Evolutionary conservation across 495 filamentous ascomycete genomes (phyloP).

Genomic region (Penicillium silybi): DNA sequence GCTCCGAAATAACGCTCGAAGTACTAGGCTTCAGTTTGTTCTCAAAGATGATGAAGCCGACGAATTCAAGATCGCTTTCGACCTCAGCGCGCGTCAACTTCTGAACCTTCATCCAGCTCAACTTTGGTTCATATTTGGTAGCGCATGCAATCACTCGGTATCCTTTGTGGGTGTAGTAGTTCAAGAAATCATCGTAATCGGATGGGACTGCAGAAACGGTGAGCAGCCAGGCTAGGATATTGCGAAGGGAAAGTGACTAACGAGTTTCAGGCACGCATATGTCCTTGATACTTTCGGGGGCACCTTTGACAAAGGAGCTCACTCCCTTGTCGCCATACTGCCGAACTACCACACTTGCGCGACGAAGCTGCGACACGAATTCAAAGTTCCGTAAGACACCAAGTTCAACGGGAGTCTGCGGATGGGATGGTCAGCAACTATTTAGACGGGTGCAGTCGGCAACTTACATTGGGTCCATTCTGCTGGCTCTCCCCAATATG

Average conservation of each 20-base stretch:
- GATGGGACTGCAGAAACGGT: conserved; percentile 58
- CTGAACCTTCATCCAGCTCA: conserved; percentile 90
- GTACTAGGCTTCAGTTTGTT: conserved; percentile 94
- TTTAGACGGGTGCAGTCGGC: neutral
- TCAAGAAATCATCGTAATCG: conserved; percentile 85
- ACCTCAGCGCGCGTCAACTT: conserved; percentile 85
- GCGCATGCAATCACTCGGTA: conserved; percentile 98
- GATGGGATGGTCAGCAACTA: neutral
- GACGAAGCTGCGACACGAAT: conserved; percentile 91
- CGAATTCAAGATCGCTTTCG: conserved; percentile 76
- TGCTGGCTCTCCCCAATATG: conserved; percentile 3
- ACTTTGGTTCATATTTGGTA: conserved; percentile 75
- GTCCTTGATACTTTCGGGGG: conserved; percentile 91
- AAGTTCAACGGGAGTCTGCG: conserved; percentile 61
- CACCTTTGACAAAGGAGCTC: conserved; percentile 91
- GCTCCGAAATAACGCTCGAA: conserved; percentile 69
- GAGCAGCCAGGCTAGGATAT: neutral
- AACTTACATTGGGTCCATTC: conserved; percentile 27
- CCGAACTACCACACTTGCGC: conserved; percentile 88
- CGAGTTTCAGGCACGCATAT: conserved; percentile 81
- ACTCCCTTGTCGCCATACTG: conserved; percentile 76
- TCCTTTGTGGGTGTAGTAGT: conserved; percentile 88
- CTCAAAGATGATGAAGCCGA: conserved; percentile 97
- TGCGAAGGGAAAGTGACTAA: conserved; percentile 38
- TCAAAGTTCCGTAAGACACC: conserved; percentile 87